Conservation (phyloP, 176 grass and related monocot genomes). For the Microstegium vimineum region DNA sequence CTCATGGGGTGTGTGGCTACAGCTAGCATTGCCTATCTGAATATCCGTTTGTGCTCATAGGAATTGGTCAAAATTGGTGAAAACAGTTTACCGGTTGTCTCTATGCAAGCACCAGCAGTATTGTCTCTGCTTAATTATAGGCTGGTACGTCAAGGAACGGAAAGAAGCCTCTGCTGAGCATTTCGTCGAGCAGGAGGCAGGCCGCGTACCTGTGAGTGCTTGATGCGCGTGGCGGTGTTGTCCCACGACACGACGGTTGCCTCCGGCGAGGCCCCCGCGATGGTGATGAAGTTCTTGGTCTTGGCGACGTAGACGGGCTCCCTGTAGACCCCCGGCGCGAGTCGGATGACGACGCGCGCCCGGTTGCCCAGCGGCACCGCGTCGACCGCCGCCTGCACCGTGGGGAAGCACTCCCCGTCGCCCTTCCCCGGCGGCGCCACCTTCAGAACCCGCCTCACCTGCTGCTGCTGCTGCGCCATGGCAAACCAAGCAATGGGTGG, state of each 20-base stretch:
- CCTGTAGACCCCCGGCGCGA: conserved; percentile 65
- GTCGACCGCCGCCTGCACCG: conserved; percentile 83
- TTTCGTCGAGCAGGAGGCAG: conserved; percentile 30
- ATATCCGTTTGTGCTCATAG: background rate
- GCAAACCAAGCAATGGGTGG: background rate
- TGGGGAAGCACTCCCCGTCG: conserved; percentile 40
- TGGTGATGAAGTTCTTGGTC: conserved; percentile 87
- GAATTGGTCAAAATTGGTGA: background rate
- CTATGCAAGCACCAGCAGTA: background rate
- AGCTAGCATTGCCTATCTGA: background rate
- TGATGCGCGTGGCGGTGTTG: conserved; percentile 77
- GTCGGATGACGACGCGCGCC: conserved; percentile 62
- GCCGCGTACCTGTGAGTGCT: conserved; percentile 69
- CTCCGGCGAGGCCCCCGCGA: conserved; percentile 61
- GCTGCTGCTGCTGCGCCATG: conserved; percentile 25
- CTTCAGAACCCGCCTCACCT: conserved; percentile 36
- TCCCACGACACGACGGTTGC: conserved; percentile 84
- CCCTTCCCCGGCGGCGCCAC: conserved; percentile 50
- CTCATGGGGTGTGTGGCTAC: background rate
- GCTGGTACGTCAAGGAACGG: background rate
- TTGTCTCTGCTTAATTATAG: background rate
- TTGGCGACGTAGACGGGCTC: conserved; percentile 88
- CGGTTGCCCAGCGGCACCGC: conserved; percentile 83
- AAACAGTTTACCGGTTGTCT: background rate
- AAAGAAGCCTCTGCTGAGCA: background rate